phyloP scores from a whole-genome alignment of 2,329 filamentous ascomycete genomes.

The Verticillium tricorpus region DNA sequence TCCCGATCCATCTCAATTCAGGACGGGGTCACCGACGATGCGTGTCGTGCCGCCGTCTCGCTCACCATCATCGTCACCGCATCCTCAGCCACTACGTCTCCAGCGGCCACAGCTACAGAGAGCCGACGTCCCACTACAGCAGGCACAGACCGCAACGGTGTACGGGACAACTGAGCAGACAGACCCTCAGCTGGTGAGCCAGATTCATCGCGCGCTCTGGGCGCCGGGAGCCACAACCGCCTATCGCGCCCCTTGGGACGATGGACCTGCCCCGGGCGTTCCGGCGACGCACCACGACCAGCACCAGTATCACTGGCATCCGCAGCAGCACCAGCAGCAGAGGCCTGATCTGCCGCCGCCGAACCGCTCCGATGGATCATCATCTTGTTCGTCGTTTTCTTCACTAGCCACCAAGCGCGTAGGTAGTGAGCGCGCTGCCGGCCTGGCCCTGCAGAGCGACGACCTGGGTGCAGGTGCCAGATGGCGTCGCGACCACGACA shows the following conservation, averaged over 20 bases:
- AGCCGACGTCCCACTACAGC: background rate
- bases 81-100: conserved; percentile 7
- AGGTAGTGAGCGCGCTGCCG: conserved; percentile 42
- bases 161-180: background rate
- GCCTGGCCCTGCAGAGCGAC: conserved; percentile 32
- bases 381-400: conserved; percentile 18
- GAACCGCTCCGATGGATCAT: conserved; percentile 2
- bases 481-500: conserved; percentile 15
- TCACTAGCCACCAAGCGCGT: conserved; percentile 49
- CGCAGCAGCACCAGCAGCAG: conserved; percentile 15
- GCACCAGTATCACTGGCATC: conserved; percentile 12
- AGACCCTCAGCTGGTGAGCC: background rate
- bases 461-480: conserved; percentile 8
- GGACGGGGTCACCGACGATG: conserved; percentile 27
- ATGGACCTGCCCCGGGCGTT: background rate
- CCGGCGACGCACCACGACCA: conserved; percentile 3
- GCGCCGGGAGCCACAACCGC: conserved; percentile 1
- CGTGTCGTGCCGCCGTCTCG: conserved; percentile 31
- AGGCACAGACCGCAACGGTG: background rate
- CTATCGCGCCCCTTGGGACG: conserved; percentile 8
- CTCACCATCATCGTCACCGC: conserved; percentile 12
- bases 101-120: conserved; percentile 1
- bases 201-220: background rate
- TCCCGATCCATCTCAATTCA: conserved; percentile 2
- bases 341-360: conserved; percentile 15